These are phyloP conservation scores for Diaporthe aspalathi DNA, from an alignment of 2,329 filamentous ascomycete genomes.

Conservation along the genomic window DNA sequence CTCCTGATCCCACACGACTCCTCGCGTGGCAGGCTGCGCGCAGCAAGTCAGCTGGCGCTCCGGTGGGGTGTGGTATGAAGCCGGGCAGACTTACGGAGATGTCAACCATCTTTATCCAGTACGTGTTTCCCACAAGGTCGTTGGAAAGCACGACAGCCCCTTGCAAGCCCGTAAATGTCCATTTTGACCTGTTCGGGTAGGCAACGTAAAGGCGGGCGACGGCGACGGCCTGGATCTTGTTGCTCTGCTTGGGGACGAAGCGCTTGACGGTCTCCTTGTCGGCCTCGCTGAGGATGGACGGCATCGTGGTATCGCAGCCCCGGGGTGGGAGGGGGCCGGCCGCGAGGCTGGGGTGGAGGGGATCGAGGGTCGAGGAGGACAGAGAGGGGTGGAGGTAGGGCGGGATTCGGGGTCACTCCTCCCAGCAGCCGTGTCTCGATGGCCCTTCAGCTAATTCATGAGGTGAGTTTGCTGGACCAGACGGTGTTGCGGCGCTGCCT, in stretches of 20 bases:
- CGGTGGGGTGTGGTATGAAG: neutral
- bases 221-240: slow-evolving; percentile 97
- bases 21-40: slow-evolving; percentile 76
- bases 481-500: slow-evolving; percentile 4
- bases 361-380: slow-evolving; percentile 34
- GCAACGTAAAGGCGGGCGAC: slow-evolving; percentile 95
- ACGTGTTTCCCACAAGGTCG: slow-evolving; percentile 93
- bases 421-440: slow-evolving; percentile 27
- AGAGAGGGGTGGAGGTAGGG: slow-evolving; percentile 10
- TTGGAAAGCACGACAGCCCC: slow-evolving; percentile 92
- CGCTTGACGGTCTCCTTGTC: slow-evolving; percentile 98
- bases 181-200: slow-evolving; percentile 85
- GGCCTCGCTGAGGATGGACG: slow-evolving; percentile 83
- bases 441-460: slow-evolving; percentile 26
- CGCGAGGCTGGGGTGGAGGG: slow-evolving; percentile 40
- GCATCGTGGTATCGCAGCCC: slow-evolving; percentile 56
- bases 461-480: slow-evolving; percentile 2
- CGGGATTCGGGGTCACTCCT: slow-evolving; percentile 22
- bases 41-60: slow-evolving; percentile 25
- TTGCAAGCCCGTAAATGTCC: slow-evolving; percentile 94
- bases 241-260: slow-evolving; percentile 89
- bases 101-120: slow-evolving; percentile 98
- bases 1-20: slow-evolving; percentile 97
- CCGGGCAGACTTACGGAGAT: slow-evolving; percentile 76
- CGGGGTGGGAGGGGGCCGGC: slow-evolving; percentile 23